Conservation (phyloP, 257 asterid genomes). For the Cynanchum wilfordii region DNA sequence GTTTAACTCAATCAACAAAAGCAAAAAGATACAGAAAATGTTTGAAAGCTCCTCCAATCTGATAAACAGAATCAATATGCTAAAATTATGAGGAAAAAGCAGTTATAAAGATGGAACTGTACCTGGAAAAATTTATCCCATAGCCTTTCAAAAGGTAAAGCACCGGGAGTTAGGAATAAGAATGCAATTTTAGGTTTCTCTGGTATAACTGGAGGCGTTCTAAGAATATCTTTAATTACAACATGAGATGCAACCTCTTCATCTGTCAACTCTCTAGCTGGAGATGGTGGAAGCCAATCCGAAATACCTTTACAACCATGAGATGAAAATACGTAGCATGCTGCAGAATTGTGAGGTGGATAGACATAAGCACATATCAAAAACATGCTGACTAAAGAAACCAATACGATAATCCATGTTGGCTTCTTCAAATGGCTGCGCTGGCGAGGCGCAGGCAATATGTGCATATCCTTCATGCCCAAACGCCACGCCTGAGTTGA, state of each 20-base stretch:
- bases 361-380: slow-evolving; percentile 80
- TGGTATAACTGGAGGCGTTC: slow-evolving; percentile 43
- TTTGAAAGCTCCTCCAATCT: neutral
- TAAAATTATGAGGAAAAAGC: neutral
- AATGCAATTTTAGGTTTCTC: slow-evolving; percentile 79
- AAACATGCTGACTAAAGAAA: slow-evolving; percentile 82
- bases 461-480: slow-evolving; percentile 79
- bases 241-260: slow-evolving; percentile 83
- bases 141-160: slow-evolving; percentile 93
- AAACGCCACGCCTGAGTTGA: slow-evolving; percentile 79
- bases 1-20: neutral
- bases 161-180: slow-evolving; percentile 88
- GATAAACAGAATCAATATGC: neutral
- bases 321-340: slow-evolving; percentile 81
- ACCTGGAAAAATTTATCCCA: slow-evolving; percentile 99
- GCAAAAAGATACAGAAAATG: neutral
- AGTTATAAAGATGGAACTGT: slow-evolving; percentile 5
- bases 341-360: slow-evolving; percentile 80
- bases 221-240: slow-evolving; percentile 76
- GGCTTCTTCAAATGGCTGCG: slow-evolving; percentile 84
- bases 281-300: slow-evolving; percentile 81
- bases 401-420: slow-evolving; percentile 84
- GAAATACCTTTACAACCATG: slow-evolving; percentile 65
- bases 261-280: slow-evolving; percentile 75
- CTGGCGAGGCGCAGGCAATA: slow-evolving; percentile 74